These are phyloP conservation scores for Russula olivacea DNA, from an alignment of 768 basidiomycete genomes.

Conservation along the genomic window DNA sequence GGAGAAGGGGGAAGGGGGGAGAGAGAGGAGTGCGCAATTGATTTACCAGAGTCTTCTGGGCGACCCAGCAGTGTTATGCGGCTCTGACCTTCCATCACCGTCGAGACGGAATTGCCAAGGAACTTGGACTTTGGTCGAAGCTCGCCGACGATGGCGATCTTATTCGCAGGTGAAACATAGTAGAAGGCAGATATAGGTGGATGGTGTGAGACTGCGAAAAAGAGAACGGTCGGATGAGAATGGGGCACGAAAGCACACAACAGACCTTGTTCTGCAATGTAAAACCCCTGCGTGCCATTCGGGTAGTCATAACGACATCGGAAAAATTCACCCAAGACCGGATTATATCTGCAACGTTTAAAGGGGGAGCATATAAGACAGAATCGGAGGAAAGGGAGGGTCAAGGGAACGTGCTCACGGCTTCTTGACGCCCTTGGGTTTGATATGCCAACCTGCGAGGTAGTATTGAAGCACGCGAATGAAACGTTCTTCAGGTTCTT, in stretches of 20 bases:
- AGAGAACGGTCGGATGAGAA: background rate
- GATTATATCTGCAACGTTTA: slow-evolving; percentile 69
- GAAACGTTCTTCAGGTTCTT: slow-evolving; percentile 85
- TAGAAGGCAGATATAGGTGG: slow-evolving; percentile 94
- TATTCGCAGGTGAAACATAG: slow-evolving; percentile 89
- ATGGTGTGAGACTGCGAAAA: slow-evolving; percentile 79
- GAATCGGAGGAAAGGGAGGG: slow-evolving; percentile 3
- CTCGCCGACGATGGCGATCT: slow-evolving; percentile 83
- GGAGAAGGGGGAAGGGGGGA: background rate
- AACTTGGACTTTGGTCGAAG: slow-evolving; percentile 94
- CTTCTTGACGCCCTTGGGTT: slow-evolving; percentile 99
- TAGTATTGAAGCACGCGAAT: slow-evolving; percentile 89
- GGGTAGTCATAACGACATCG: slow-evolving; percentile 90
- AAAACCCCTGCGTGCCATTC: slow-evolving; percentile 90
- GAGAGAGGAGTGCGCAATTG: slow-evolving; percentile 28
- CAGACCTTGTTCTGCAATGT: slow-evolving; percentile 91
- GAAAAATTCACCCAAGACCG: slow-evolving; percentile 96
- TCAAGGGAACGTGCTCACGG: slow-evolving; percentile 53
- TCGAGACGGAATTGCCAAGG: slow-evolving; percentile 94
- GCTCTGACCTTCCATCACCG: slow-evolving; percentile 95
- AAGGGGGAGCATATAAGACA: slow-evolving; percentile 9
- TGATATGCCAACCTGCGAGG: slow-evolving; percentile 99
- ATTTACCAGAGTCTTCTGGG: slow-evolving; percentile 76
- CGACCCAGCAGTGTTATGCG: slow-evolving; percentile 75
- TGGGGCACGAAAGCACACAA: slow-evolving; percentile 18